Base-by-base conservation (phyloP, 164 flowering plant genomes). In the Sextonia rubra region DNA sequence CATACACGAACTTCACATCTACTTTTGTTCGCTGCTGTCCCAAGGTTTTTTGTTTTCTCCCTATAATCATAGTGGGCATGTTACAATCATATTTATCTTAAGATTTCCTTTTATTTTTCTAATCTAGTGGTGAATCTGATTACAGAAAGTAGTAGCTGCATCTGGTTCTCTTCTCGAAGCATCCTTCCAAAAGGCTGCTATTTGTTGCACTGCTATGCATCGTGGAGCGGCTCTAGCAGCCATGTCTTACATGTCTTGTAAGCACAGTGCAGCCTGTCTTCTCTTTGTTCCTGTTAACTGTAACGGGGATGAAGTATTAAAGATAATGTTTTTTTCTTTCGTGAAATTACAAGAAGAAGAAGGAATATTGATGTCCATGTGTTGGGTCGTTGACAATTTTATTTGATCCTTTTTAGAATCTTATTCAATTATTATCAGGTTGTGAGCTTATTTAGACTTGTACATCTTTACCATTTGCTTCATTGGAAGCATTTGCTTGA, bases 201-300 rank as follows among this genome's bases (percentile, higher is more conserved):
- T 93, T 74, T 93, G 94, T 77, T 93, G 94, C 85, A 93, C 98
- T 8, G 98, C 98, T 63, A 91, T 95, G 98, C 99, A 95, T 77
- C 97, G 99, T 64, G 99, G 94, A 62, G 99, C 99, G 73, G 97
- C 99, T 68, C 81, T 95, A 22, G 91, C 98, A 26, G 98, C 99
- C 65, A 90, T 95, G 99, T 89, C 99, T 37, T 91, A 88, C 78
- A 81, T 95, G 83, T 90, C 98, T 14, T 88, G 99, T 93, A 83
- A 87, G 97, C 32, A 61, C 71, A 22, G 62, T 64, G 22, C 27
- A 27, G 6, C 67, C 37, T 11, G 17, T 64, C 32, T 44, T 17
- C 20, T 64, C 4, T 61, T 25, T 61, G 12, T 48, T 30, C 4
- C n/a, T 32, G 4, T 44, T 25, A 14, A 25, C 29, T 61, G 27